Percentiles rank a stretch among this genome's conserved stretches.
phyloP scores from a whole-genome alignment of 257 asterid genomes.

The Agastache rugosa region DNA sequence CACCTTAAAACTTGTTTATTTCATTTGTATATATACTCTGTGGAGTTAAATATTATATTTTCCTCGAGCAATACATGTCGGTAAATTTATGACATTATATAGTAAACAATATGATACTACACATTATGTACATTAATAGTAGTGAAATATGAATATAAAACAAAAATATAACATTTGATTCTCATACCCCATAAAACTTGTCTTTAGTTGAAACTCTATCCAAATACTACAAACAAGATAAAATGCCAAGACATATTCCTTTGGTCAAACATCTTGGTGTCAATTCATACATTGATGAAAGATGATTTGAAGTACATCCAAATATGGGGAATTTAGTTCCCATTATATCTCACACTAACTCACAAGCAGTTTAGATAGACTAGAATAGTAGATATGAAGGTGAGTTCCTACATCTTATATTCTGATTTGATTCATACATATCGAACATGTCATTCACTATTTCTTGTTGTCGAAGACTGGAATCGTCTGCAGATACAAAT shows the following conservation, averaged over 20 bases:
- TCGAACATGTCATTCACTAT: too few species aligned
- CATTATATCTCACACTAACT: too few species aligned
- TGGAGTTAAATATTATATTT: background rate
- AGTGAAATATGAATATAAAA: background rate
- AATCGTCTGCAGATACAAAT: too few species aligned
- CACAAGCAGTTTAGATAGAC: too few species aligned
- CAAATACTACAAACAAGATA: background rate
- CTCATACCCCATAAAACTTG: background rate
- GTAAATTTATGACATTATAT: background rate
- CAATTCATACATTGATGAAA: background rate
- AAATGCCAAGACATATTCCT: background rate
- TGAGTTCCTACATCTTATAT: too few species aligned
- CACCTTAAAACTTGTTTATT: too few species aligned
- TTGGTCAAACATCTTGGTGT: background rate
- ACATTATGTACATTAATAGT: background rate
- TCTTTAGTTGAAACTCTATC: background rate
- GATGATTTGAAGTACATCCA: background rate
- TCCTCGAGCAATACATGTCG: background rate
- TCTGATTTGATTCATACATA: too few species aligned
- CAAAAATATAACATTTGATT: background rate
- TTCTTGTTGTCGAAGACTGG: too few species aligned
- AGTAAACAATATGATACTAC: too few species aligned
- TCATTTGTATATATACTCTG: too few species aligned
- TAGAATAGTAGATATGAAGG: too few species aligned
- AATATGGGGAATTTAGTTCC: too few species aligned